Percentiles rank a stretch among this genome's conserved stretches.
Evolutionary conservation across 768 basidiomycete species (phyloP).

Genomic region (Amanita thiersii): DNA sequence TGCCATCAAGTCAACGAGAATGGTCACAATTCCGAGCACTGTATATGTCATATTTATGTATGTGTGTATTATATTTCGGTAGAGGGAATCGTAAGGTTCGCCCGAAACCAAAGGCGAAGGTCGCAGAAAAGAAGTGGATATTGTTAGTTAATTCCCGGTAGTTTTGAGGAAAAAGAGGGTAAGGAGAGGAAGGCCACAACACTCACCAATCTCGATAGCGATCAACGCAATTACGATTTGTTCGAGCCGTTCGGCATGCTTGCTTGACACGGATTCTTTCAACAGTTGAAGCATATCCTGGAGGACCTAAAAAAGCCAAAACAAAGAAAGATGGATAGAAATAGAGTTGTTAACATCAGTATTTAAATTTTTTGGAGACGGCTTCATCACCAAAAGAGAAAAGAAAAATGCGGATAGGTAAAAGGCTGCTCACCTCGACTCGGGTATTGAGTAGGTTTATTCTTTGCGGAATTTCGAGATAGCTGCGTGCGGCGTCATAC

Average conservation of each 20-base stretch:
- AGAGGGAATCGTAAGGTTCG: too few relatives aligned
- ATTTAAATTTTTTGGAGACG: too few relatives aligned
- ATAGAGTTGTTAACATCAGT: too few relatives aligned
- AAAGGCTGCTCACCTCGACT: conserved; percentile 58
- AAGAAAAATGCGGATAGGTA: conserved; percentile 6
- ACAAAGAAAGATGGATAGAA: neutral
- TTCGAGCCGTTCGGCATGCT: conserved; percentile 86
- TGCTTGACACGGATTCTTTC: conserved; percentile 89
- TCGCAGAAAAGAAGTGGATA: too few relatives aligned
- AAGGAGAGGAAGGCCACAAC: conserved; percentile 4
- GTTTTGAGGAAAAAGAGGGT: conserved; percentile 3
- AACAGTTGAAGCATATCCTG: conserved; percentile 96
- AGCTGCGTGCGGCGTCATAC: conserved; percentile 89
- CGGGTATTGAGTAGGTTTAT: conserved; percentile 90
- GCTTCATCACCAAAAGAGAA: too few relatives aligned
- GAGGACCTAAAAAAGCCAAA: conserved; percentile 48
- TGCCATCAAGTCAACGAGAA: conserved; percentile 78
- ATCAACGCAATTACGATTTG: conserved; percentile 91
- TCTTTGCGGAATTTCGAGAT: conserved; percentile 91
- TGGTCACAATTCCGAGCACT: conserved; percentile 89
- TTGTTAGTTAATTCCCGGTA: too few relatives aligned
- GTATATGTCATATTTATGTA: conserved; percentile 3
- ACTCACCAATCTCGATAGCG: conserved; percentile 75
- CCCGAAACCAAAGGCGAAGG: too few relatives aligned
- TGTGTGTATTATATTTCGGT: too few relatives aligned